These are phyloP conservation scores for Nannizzia gypsea DNA, from an alignment of 2,329 filamentous ascomycete genomes.

Conservation along the genomic window DNA sequence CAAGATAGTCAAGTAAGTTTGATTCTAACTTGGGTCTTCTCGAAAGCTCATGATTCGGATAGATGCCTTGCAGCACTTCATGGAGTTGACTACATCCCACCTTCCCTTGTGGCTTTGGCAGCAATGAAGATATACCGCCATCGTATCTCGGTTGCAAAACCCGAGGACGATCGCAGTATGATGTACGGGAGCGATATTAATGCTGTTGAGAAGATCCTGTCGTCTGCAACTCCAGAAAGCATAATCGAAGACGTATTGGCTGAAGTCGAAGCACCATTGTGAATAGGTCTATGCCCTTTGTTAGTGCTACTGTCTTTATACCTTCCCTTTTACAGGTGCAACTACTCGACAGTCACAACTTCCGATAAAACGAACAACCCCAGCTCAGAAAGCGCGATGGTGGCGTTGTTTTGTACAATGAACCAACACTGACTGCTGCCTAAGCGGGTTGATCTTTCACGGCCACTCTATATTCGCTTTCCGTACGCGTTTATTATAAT, in stretches of 20 bases:
- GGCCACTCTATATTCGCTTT: too few relatives aligned
- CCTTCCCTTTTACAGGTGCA: not conserved
- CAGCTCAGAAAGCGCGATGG: not conserved
- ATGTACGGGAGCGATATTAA: slow-evolving; percentile 78
- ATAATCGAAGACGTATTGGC: slow-evolving; percentile 49
- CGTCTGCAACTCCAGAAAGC: slow-evolving; percentile 44
- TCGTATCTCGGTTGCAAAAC: slow-evolving; percentile 57
- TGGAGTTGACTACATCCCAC: slow-evolving; percentile 66
- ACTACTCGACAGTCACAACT: not conserved
- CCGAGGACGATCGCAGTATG: slow-evolving; percentile 70
- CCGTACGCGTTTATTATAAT: too few relatives aligned
- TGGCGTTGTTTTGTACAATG: not conserved
- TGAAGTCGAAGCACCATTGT: slow-evolving; percentile 46
- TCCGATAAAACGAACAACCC: not conserved
- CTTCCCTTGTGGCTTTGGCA: slow-evolving; percentile 70
- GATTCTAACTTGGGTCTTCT: not conserved
- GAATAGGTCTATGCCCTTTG: not conserved
- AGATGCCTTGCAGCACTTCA: slow-evolving; percentile 71
- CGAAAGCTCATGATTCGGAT: slow-evolving; percentile 19
- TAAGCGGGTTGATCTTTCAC: too few relatives aligned
- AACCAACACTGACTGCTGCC: too few relatives aligned
- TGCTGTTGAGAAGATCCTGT: slow-evolving; percentile 56
- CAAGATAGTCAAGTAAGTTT: slow-evolving; percentile 47
- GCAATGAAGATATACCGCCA: slow-evolving; percentile 80
- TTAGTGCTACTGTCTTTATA: not conserved